A percentile compares a stretch with the other conserved stretches of the same genome.
phyloP scores from a whole-genome alignment of 2,329 filamentous ascomycete species.

The Rutstroemia sydowiana region DNA sequence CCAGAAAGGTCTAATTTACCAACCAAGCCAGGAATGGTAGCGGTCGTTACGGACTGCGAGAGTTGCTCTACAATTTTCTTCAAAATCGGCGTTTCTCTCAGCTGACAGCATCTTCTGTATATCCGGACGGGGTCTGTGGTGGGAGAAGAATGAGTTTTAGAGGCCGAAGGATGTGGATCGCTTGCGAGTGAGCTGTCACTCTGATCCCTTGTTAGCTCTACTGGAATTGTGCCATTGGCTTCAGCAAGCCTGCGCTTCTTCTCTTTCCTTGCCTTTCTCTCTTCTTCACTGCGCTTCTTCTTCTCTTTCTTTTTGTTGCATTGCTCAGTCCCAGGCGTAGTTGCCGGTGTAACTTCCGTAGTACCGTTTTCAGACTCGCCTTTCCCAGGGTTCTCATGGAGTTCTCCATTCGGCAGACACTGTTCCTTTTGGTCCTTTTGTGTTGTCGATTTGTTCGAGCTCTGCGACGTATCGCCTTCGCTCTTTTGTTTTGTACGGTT shows the following conservation, averaged over 20 bases:
- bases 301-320: constrained; percentile 80
- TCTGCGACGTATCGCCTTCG: constrained; percentile 68
- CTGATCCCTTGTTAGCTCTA: constrained; percentile 70
- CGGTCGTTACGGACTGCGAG: constrained; percentile 54
- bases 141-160: constrained; percentile 57
- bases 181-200: constrained; percentile 44
- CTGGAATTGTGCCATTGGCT: constrained; percentile 77
- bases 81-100: constrained; percentile 85
- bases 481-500: constrained; percentile 59
- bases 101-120: constrained; percentile 88
- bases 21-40: constrained; percentile 61
- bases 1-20: constrained; percentile 76
- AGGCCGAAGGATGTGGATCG: constrained; percentile 27
- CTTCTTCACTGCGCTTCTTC: constrained; percentile 90
- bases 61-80: constrained; percentile 91
- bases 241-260: constrained; percentile 78
- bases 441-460: constrained; percentile 51
- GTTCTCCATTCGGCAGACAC: constrained; percentile 30
- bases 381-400: constrained; percentile 36
- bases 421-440: constrained; percentile 44
- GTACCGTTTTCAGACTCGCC: constrained; percentile 21
- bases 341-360: not conserved
- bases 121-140: constrained; percentile 89
- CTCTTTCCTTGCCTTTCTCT: constrained; percentile 86
- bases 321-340: constrained; percentile 24